Conservation (phyloP, 805 yeast species). For the Lipomyces sp. region DNA sequence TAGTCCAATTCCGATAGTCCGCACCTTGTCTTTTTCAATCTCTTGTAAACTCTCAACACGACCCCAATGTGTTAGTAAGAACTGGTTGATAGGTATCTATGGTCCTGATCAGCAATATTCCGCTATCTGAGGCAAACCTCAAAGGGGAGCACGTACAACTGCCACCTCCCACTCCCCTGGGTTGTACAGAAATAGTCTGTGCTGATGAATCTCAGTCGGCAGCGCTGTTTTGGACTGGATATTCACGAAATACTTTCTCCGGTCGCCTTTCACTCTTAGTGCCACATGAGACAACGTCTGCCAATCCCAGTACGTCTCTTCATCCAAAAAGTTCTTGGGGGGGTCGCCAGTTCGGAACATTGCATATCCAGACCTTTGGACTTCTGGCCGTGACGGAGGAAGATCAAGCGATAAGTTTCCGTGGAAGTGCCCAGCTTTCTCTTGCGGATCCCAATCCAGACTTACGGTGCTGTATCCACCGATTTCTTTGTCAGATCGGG, state of each 20-base stretch:
- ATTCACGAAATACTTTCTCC: conserved; percentile 74
- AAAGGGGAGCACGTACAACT: conserved; percentile 46
- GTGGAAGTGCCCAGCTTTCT: conserved; percentile 63
- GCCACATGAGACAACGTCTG: conserved; percentile 64
- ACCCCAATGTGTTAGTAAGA: conserved; percentile 86
- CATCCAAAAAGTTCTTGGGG: conserved; percentile 51
- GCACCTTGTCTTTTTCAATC: conserved; percentile 66
- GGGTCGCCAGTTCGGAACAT: conserved; percentile 82
- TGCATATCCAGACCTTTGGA: conserved; percentile 70
- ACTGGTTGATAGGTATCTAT: conserved; percentile 68
- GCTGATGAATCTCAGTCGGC: conserved; percentile 80
- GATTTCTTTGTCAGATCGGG: conserved; percentile 72
- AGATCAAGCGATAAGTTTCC: conserved; percentile 72
- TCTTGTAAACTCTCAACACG: conserved; percentile 58
- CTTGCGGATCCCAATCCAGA: conserved; percentile 51
- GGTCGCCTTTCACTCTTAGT: conserved; percentile 46
- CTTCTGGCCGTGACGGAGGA: conserved; percentile 67
- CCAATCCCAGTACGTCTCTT: conserved; percentile 67
- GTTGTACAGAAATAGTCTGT: conserved; percentile 68
- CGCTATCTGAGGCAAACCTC: background rate
- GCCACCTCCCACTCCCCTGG: conserved; percentile 87
- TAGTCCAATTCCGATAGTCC: conserved; percentile 77
- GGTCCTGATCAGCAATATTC: background rate
- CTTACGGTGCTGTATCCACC: conserved; percentile 78
- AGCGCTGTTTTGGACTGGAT: conserved; percentile 81